These are phyloP conservation scores for Coemansia brasiliensis DNA, from an alignment of 192 early-diverging fungal genomes.

Conservation along the genomic window DNA sequence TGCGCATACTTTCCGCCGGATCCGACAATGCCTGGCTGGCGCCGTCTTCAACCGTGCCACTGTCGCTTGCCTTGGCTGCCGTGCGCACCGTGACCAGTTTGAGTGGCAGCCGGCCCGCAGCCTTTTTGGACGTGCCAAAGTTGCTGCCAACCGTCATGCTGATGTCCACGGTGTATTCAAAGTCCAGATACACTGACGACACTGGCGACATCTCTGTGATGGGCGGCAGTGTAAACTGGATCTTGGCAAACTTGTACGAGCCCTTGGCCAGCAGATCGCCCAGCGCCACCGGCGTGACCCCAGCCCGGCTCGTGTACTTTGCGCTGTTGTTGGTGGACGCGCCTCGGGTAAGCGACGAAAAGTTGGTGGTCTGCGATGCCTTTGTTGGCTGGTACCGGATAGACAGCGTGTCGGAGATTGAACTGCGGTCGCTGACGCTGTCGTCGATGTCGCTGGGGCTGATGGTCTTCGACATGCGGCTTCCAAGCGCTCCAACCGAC, in stretches of 20 bases:
- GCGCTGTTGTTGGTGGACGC: constrained; percentile 9
- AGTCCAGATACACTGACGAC: constrained; percentile 52
- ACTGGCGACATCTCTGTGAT: constrained; percentile 48
- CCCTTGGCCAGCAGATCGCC: constrained; percentile 43
- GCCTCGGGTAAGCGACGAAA: constrained; percentile 30
- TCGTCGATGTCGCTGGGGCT: constrained; percentile 33
- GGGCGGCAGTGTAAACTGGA: constrained; percentile 45
- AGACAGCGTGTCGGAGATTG: constrained; percentile 46
- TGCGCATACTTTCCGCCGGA: constrained; percentile 18
- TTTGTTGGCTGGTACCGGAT: constrained; percentile 42
- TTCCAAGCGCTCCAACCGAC: neutral
- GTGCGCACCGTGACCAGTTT: constrained; percentile 45
- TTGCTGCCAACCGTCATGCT: constrained; percentile 42
- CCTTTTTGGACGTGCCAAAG: constrained; percentile 46
- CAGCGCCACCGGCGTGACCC: constrained; percentile 36
- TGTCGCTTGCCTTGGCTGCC: constrained; percentile 12
- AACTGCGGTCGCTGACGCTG: constrained; percentile 47
- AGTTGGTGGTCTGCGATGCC: constrained; percentile 9
- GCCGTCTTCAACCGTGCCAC: neutral
- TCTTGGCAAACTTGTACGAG: constrained; percentile 53
- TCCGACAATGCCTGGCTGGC: constrained; percentile 17
- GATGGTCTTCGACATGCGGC: constrained; percentile 36
- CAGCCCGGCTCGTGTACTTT: constrained; percentile 13
- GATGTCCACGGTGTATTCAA: constrained; percentile 52
- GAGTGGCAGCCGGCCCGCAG: constrained; percentile 34